Conservation (phyloP, 352 stramenopile genomes). For the Phytophthora vignae region DNA sequence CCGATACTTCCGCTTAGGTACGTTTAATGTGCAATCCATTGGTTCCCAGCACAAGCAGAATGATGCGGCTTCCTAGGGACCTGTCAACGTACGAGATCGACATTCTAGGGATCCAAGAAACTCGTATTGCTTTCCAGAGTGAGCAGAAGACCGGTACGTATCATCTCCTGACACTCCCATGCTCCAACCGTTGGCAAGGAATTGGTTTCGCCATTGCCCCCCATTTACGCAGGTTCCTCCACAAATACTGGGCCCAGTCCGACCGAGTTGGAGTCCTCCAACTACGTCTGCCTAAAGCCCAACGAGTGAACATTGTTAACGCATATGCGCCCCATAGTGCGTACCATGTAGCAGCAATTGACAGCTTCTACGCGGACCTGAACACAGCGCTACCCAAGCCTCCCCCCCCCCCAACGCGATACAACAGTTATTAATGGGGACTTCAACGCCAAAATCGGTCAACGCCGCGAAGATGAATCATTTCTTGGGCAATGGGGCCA, state of each 20-base stretch:
- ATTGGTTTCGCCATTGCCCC: constrained; percentile 18
- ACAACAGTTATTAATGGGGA: constrained; percentile 10
- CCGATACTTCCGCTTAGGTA: not conserved
- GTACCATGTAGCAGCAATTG: not conserved
- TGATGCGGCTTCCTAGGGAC: constrained; percentile 3
- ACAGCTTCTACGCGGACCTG: constrained; percentile 10
- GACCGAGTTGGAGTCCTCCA: constrained; percentile 16
- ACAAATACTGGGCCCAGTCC: constrained; percentile 10
- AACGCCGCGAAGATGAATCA: constrained; percentile 3
- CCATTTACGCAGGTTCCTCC: constrained; percentile 4
- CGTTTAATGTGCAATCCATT: constrained; percentile 19
- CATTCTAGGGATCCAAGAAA: constrained; percentile 17
- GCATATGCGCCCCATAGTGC: constrained; percentile 7
- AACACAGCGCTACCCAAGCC: not conserved
- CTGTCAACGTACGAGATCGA: constrained; percentile 16
- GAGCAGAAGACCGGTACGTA: constrained; percentile 21
- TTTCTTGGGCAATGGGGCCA: constrained; percentile 1
- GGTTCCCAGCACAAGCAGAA: constrained; percentile 15
- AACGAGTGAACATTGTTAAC: constrained; percentile 15
- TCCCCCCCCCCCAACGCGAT: not conserved
- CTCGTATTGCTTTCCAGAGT: not conserved
- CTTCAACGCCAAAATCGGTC: constrained; percentile 20
- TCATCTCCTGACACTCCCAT: constrained; percentile 9
- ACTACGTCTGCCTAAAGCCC: not conserved
- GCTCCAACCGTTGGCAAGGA: constrained; percentile 14